Base-by-base conservation (phyloP, 1,139 yeast species). In the Scheffersomyces stambukii region DNA sequence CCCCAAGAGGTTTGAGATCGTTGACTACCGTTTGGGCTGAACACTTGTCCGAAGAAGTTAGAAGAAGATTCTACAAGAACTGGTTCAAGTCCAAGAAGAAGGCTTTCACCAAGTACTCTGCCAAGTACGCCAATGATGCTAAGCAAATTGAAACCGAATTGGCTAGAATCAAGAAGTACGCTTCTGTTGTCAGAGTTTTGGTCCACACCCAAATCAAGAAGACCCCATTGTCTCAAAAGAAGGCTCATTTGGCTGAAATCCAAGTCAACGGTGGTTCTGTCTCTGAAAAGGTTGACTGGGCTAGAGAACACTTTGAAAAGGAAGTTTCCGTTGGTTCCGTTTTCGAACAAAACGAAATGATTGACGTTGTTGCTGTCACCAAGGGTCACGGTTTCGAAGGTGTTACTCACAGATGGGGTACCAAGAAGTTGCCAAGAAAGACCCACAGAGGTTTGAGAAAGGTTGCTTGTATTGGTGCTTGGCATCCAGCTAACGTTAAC, bases 391-490 rank as follows among this genome's bases (percentile, higher is more conserved):
- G 99, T 80, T 86, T 83, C 85, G 98, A 89, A 75, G 99, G 99
- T 88, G 97, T 89, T 59, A 93, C 98, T 77, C 95, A 88, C 88
- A 88, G 99, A 85, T 91, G 97, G 97, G 98, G 98, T 70, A 91
- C 98, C 82, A 93, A 89, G 91, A 88, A 84, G 81, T 79, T 91
- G 59, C 98, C 99, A 75, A 88, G 99, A 81, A 91, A 91, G 95
- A 91, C 99, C 69, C 99, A 91, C 76, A 88, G 97, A 83, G 99
- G 99, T 91, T 81, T 89, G 69, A 88, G 99, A 82, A 93, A 93
- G 88, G 98, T 91, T 74, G 99, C 98, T 66, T 91, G 99, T 88
- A 93, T 91, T 64, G 99, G 99, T 82, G 96, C 99, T 66, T 91
- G 99, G 99, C 98, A 91, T 79, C 98, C 98, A 73, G 83, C 96